These are phyloP conservation scores for Xylaria sp. DNA, from an alignment of 2,329 filamentous ascomycete genomes.

Conservation along the genomic window DNA sequence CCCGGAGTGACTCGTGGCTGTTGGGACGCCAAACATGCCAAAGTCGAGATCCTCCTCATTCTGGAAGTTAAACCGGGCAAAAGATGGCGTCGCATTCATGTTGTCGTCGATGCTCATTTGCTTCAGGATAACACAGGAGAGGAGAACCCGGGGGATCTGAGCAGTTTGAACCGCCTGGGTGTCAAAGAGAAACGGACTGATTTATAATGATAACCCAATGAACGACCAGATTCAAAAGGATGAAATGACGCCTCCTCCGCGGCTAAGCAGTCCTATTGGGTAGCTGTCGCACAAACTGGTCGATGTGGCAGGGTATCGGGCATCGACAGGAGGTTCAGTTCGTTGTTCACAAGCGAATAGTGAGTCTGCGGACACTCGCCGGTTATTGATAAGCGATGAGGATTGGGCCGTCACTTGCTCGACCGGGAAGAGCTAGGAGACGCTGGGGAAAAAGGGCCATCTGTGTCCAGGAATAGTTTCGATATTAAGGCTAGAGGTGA, in stretches of 20 bases:
- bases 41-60: conserved; percentile 40
- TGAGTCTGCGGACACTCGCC: conserved; percentile 18
- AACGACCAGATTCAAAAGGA: neutral
- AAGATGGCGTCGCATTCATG: conserved; percentile 44
- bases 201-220: conserved; percentile 14
- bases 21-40: conserved; percentile 40
- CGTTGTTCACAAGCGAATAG: conserved; percentile 17
- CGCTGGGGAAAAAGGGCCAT: conserved; percentile 20
- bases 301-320: conserved; percentile 23
- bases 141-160: conserved; percentile 9
- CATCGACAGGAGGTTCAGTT: conserved; percentile 27
- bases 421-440: conserved; percentile 25
- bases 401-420: conserved; percentile 27
- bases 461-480: conserved; percentile 6
- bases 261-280: conserved; percentile 19
- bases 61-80: conserved; percentile 41
- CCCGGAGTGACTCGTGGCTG: conserved; percentile 26
- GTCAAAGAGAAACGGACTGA: neutral
- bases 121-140: conserved; percentile 5
- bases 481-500: conserved; percentile 19
- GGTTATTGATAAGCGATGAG: conserved; percentile 25
- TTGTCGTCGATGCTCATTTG: conserved; percentile 20
- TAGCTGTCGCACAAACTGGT: conserved; percentile 23
- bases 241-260: conserved; percentile 24
- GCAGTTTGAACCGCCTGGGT: neutral